Evolutionary conservation across 345 rosid species (phyloP), one percentile per base, ranked within the genome.

Genomic region (Geranium brycei): DNA sequence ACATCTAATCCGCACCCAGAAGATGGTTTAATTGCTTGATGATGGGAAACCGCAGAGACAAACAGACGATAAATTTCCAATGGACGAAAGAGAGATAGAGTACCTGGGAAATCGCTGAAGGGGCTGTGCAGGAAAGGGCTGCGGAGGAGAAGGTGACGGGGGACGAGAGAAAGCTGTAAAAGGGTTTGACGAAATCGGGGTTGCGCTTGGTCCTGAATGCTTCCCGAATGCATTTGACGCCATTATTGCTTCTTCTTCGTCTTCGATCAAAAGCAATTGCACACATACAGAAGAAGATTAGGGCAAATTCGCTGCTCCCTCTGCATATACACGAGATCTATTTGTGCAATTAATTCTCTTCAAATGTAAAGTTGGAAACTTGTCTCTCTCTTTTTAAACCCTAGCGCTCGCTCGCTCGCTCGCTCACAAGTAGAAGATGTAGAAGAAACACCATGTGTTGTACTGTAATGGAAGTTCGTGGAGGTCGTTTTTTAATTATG

Each of bases 121-220:
- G 11, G 66, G 65, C 31, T 53, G 28, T 23, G 28, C 28, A 23
- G 28, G 67, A 19, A 63, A 57, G 13, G 66, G 67, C 40, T 53
- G 73, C 16, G 72, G 63, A 61, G 59, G 68, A 17, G 67, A 58
- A 16, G 75, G 40, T 31, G 66, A 18, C 38, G 75, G 32, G 61
- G 76, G 80, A 23, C 70, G 78, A 69, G 72, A 35, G 51, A 31
- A 61, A 35, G 67, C 65, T 31, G 80, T 80, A 31, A 81, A 73
- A 0, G 41, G 69, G 56, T 67, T 72, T 2, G 67, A 19, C 6
- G 72, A 55, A 18, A 61, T 59, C 14, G 73, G 38, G 3, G 70
- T 66, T 32, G 16, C 69, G 0, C 73, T 17, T 5, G 91, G 91
- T 7, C 87, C 88, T 5, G 84, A 75, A 0, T 69, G 30, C 69